Conservation (phyloP, 768 basidiomycete genomes). For the Infundibulicybe gibba region DNA sequence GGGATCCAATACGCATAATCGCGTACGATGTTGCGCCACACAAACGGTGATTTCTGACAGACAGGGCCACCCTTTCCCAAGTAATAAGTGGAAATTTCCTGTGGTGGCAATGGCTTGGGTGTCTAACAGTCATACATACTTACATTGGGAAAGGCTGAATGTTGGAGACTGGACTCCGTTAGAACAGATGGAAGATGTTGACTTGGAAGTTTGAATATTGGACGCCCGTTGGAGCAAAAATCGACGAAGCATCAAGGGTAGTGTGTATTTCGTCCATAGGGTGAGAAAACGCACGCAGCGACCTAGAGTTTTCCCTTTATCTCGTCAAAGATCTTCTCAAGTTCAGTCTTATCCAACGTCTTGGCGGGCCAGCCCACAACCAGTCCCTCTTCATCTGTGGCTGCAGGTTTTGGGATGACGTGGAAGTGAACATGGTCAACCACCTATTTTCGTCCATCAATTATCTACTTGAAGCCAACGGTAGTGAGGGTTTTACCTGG, state of each 20-base stretch:
- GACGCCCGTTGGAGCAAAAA: not conserved
- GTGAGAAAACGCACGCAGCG: not conserved
- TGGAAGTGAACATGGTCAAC: constrained; percentile 94
- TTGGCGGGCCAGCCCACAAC: constrained; percentile 78
- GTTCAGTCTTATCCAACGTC: constrained; percentile 56
- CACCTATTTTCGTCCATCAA: constrained; percentile 29
- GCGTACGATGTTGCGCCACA: no score
- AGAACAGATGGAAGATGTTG: no score
- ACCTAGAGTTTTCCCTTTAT: constrained; percentile 50
- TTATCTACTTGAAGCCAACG: not conserved
- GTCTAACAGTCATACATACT: no score
- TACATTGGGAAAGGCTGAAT: no score
- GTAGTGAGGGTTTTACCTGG: constrained; percentile 32
- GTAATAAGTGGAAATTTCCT: no score
- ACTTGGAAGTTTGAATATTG: no score
- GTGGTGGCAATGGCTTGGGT: no score
- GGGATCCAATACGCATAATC: no score
- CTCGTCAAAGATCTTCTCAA: constrained; percentile 55
- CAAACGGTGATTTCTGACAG: no score
- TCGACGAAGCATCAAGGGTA: no score
- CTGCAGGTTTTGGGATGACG: constrained; percentile 86
- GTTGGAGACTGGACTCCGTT: no score
- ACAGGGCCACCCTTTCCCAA: no score
- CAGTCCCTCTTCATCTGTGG: constrained; percentile 64
- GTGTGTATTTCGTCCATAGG: not conserved